These are phyloP conservation scores for Populus pruinosa DNA, from an alignment of 345 rosid genomes.

Conservation along the genomic window DNA sequence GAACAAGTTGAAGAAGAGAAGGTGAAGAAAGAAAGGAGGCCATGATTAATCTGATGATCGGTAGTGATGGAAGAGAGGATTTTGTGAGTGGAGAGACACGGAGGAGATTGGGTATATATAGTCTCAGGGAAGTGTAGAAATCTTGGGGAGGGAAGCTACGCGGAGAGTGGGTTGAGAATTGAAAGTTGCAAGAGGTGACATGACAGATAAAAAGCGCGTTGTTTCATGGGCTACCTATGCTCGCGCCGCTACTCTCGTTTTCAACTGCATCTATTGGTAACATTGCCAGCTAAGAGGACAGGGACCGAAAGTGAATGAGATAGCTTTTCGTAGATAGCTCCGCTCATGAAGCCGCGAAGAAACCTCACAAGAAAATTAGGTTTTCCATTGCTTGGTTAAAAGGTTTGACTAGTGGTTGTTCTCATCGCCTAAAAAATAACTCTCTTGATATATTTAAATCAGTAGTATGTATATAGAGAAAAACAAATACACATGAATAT, in stretches of 20 bases:
- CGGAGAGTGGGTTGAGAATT: not conserved
- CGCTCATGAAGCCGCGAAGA: no score
- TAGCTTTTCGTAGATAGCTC: no score
- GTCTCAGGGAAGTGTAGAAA: not conserved
- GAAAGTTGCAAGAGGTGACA: not conserved
- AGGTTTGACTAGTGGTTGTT: no score
- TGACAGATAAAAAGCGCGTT: slow-evolving; percentile 7
- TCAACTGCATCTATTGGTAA: not conserved
- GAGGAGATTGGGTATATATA: not conserved
- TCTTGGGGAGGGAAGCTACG: not conserved
- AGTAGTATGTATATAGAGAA: no score
- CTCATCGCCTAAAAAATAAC: no score
- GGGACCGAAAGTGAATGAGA: no score
- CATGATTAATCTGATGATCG: not conserved
- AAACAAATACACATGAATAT: no score
- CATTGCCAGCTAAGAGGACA: slow-evolving; percentile 11
- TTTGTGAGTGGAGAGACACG: not conserved
- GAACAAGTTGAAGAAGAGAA: not conserved
- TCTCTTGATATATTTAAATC: no score
- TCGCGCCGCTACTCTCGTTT: not conserved
- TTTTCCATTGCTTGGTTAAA: no score
- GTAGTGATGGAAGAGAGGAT: not conserved
- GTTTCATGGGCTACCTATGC: not conserved
- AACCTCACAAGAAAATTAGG: no score
- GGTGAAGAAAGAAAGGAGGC: not conserved